These are phyloP conservation scores for Mortierella alpina DNA, from an alignment of 192 early-diverging fungal genomes.

Conservation along the genomic window DNA sequence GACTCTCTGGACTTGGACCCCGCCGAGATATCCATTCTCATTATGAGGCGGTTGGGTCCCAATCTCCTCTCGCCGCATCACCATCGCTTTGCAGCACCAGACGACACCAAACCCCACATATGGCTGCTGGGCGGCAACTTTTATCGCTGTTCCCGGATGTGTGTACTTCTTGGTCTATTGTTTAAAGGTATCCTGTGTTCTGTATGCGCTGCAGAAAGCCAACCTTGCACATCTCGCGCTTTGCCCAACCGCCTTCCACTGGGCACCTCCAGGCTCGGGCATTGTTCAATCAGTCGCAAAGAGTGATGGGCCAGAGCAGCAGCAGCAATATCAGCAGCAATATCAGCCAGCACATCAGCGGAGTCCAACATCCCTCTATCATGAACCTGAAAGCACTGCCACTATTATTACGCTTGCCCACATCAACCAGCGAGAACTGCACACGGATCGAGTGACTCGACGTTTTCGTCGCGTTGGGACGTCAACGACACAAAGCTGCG, in stretches of 20 bases:
- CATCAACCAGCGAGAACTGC: too few species aligned
- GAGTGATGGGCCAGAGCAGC: not conserved
- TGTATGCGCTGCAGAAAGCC: constrained; percentile 33
- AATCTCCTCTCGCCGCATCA: constrained; percentile 31
- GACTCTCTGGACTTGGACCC: constrained; percentile 45
- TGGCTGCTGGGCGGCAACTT: not conserved
- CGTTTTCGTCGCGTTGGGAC: constrained; percentile 2
- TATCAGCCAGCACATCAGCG: not conserved
- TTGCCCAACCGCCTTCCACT: constrained; percentile 46
- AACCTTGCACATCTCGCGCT: constrained; percentile 41
- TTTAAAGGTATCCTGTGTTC: constrained; percentile 30
- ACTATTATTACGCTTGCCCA: not conserved
- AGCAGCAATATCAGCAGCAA: too few species aligned
- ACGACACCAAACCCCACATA: constrained; percentile 23
- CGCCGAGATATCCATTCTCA: constrained; percentile 24
- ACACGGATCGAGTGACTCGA: too few species aligned
- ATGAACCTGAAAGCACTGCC: not conserved
- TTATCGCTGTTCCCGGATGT: constrained; percentile 29
- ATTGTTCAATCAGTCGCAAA: not conserved
- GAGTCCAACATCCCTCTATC: constrained; percentile 28
- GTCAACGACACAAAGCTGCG: constrained; percentile 37
- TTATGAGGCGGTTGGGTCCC: constrained; percentile 39
- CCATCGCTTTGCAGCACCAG: constrained; percentile 22
- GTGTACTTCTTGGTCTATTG: constrained; percentile 40
- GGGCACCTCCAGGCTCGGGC: constrained; percentile 16